Evolutionary conservation across 331 rosid species (phyloP).

Genomic region (Saraca asoca): DNA sequence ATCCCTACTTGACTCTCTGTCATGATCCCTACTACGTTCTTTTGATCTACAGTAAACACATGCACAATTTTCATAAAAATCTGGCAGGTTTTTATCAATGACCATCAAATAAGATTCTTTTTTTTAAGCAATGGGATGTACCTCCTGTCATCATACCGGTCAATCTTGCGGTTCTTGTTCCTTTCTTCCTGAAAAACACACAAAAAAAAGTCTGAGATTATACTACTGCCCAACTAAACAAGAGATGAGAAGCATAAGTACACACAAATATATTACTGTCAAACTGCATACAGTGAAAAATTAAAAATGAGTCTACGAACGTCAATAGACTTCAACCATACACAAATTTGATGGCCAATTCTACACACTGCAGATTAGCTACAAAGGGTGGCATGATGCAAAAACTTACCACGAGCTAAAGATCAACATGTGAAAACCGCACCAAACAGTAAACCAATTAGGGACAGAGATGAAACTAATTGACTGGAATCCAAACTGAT

Average conservation of each 20-base stretch:
- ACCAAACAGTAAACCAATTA: too few species aligned
- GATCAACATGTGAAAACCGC: too few species aligned
- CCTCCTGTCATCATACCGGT: slow-evolving; percentile 79
- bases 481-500: too few species aligned
- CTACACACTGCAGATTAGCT: too few species aligned
- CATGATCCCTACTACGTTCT: slow-evolving; percentile 77
- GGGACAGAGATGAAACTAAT: too few species aligned
- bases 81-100: slow-evolving; percentile 5
- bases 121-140: slow-evolving; percentile 30
- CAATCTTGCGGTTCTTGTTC: slow-evolving; percentile 71
- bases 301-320: too few species aligned
- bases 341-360: too few species aligned
- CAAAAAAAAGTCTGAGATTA: slow-evolving; percentile 40
- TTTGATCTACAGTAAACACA: slow-evolving; percentile 53
- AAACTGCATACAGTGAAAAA: too few species aligned
- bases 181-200: slow-evolving; percentile 82
- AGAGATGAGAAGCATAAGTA: not conserved
- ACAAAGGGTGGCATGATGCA: too few species aligned
- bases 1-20: slow-evolving; percentile 79
- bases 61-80: slow-evolving; percentile 11
- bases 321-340: too few species aligned
- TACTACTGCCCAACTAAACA: slow-evolving; percentile 24
- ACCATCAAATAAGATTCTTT: slow-evolving; percentile 5
- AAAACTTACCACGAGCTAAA: not conserved
- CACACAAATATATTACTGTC: not conserved